Percentiles rank a stretch among this genome's conserved stretches.
These are phyloP conservation scores for Ploettnerulaceae sp. DNA, from an alignment of 2,329 filamentous ascomycete genomes.

Conservation along the genomic window DNA sequence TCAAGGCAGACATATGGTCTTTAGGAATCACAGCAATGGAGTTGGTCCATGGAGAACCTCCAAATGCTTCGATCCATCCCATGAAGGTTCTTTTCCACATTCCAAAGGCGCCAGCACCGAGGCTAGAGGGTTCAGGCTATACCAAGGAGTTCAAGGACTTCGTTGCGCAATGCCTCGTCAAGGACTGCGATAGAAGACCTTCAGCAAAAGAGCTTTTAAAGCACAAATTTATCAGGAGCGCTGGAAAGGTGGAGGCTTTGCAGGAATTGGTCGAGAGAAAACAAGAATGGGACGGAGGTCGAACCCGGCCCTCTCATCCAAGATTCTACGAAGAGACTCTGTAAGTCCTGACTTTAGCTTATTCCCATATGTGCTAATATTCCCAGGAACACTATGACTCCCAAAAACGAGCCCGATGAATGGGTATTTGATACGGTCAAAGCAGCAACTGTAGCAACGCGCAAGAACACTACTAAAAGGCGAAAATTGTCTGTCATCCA, in stretches of 20 bases:
- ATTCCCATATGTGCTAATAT: conserved; percentile 17
- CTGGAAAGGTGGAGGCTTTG: conserved; percentile 81
- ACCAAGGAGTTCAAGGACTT: conserved; percentile 94
- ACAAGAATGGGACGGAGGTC: conserved; percentile 74
- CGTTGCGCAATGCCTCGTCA: conserved; percentile 81
- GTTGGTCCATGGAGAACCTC: conserved; percentile 83
- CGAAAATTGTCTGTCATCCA: conserved; percentile 55
- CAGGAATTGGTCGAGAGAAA: conserved; percentile 82
- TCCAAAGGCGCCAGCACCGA: conserved; percentile 79
- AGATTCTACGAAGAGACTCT: conserved; percentile 94
- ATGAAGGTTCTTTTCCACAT: conserved; percentile 94
- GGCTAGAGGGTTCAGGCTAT: conserved; percentile 74
- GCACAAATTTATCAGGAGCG: conserved; percentile 81
- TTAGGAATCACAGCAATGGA: conserved; percentile 89
- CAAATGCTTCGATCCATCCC: conserved; percentile 76
- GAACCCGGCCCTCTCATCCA: conserved; percentile 62
- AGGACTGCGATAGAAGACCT: conserved; percentile 80
- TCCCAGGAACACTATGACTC: conserved; percentile 57
- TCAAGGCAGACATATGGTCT: conserved; percentile 92
- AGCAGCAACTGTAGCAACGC: conserved; percentile 54
- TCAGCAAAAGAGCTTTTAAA: conserved; percentile 82
- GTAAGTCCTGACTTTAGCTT: conserved; percentile 35
- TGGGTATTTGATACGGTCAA: conserved; percentile 97
- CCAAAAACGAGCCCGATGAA: conserved; percentile 68
- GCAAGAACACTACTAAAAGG: conserved; percentile 48